Percentiles rank a stretch among this genome's conserved stretches.
Conservation (phyloP, 805 yeast species). For the Jamesozyma rosinii region DNA sequence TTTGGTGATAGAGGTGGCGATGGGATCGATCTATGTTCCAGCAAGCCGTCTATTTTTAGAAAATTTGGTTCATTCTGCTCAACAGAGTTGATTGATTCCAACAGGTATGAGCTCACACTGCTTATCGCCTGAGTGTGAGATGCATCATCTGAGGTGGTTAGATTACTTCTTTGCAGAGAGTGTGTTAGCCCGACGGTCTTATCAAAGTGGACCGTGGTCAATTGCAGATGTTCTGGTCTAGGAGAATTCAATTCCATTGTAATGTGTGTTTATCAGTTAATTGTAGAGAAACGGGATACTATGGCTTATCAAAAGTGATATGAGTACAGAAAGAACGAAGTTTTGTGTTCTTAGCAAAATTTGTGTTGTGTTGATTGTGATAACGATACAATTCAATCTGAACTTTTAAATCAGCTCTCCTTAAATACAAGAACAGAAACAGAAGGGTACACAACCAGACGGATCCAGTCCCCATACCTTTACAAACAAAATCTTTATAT, state of each 20-base stretch:
- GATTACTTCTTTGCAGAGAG: not conserved
- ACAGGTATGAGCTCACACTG: not conserved
- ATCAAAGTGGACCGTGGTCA: conserved; percentile 9
- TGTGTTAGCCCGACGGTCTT: not conserved
- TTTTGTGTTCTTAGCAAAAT: too few relatives aligned
- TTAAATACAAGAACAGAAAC: too few relatives aligned
- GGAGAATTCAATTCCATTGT: conserved; percentile 28
- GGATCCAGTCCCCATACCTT: too few relatives aligned
- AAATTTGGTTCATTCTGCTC: not conserved
- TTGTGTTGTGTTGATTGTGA: too few relatives aligned
- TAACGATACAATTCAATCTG: too few relatives aligned
- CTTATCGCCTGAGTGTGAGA: not conserved
- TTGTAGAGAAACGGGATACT: not conserved
- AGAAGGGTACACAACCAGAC: too few relatives aligned
- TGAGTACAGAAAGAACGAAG: too few relatives aligned
- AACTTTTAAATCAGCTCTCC: too few relatives aligned
- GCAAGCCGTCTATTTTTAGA: conserved; percentile 2
- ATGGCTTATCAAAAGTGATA: not conserved
- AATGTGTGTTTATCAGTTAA: too few relatives aligned
- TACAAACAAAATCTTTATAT: too few relatives aligned
- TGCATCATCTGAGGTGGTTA: not conserved
- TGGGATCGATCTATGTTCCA: conserved; percentile 22
- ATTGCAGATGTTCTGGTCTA: conserved; percentile 27
- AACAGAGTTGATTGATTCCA: not conserved
- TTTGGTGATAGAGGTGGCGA: conserved; percentile 30